These are phyloP conservation scores for Saccharum officinarum DNA, from an alignment of 176 grass and related monocot species.

Conservation along the genomic window DNA sequence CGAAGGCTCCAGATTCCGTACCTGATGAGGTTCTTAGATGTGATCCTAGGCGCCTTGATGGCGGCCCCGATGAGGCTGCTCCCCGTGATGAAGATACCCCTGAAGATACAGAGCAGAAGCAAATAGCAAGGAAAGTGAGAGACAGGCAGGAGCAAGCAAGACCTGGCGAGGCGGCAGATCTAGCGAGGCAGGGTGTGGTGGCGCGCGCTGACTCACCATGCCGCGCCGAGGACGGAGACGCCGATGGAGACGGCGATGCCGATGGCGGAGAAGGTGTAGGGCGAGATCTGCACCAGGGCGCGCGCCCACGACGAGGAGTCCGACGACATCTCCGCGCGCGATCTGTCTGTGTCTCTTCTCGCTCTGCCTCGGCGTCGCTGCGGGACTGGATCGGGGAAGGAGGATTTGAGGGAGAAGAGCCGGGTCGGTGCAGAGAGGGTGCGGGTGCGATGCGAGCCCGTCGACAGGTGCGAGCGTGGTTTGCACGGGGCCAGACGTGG, in stretches of 20 bases:
- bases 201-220: conserved; percentile 51
- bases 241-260: conserved; percentile 99
- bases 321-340: conserved; percentile 51
- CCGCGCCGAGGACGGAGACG: conserved; percentile 94
- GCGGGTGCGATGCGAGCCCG: background rate
- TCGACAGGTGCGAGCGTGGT: background rate
- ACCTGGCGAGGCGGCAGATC: conserved; percentile 5
- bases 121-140: conserved; percentile 2
- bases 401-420: background rate
- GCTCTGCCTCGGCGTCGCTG: conserved; percentile 4
- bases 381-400: conserved; percentile 20
- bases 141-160: background rate
- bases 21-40: conserved; percentile 99
- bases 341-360: background rate
- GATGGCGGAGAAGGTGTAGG: conserved; percentile 94
- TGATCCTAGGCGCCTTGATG: conserved; percentile 97
- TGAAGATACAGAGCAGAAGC: conserved; percentile 17
- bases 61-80: conserved; percentile 96
- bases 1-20: conserved; percentile 10
- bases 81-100: conserved; percentile 98
- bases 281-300: conserved; percentile 87
- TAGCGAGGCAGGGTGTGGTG: background rate
- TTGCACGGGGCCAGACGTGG: conserved; percentile 12
- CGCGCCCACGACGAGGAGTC: conserved; percentile 78
- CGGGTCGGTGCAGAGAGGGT: background rate